These are phyloP conservation scores for Trapa bicornis DNA, from an alignment of 345 rosid species.

Conservation along the genomic window DNA sequence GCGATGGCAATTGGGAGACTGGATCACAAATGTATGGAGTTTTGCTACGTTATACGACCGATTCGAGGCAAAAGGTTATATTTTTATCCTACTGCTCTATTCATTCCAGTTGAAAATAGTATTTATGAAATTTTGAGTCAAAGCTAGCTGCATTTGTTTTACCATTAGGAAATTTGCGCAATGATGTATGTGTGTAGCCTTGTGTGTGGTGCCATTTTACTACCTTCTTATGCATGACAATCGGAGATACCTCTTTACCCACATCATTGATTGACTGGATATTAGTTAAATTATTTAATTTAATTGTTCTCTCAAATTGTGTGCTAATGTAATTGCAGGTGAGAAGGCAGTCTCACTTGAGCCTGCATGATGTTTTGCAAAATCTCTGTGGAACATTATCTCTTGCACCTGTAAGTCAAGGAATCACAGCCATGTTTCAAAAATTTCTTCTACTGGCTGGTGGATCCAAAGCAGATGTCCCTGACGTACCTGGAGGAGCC, in stretches of 20 bases:
- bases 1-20: constrained; percentile 34
- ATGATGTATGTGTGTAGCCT: neutral
- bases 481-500: constrained; percentile 61
- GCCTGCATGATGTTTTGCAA: constrained; percentile 46
- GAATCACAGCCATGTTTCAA: constrained; percentile 43
- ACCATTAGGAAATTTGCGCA: neutral
- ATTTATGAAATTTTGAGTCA: neutral
- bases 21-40: constrained; percentile 30
- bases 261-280: neutral
- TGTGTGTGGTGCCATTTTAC: neutral
- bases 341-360: constrained; percentile 53
- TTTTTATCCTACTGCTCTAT: neutral
- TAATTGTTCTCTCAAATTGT: neutral
- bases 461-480: constrained; percentile 36
- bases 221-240: neutral
- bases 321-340: constrained; percentile 28
- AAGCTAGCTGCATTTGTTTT: neutral
- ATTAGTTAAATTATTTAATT: neutral
- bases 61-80: constrained; percentile 54
- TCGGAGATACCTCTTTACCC: neutral
- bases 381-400: constrained; percentile 39
- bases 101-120: neutral
- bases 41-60: constrained; percentile 30
- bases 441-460: constrained; percentile 57
- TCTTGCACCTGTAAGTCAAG: constrained; percentile 61